Evolutionary conservation across 129 eudicot genomes (phyloP).

Genomic region (Cynara cardunculus): DNA sequence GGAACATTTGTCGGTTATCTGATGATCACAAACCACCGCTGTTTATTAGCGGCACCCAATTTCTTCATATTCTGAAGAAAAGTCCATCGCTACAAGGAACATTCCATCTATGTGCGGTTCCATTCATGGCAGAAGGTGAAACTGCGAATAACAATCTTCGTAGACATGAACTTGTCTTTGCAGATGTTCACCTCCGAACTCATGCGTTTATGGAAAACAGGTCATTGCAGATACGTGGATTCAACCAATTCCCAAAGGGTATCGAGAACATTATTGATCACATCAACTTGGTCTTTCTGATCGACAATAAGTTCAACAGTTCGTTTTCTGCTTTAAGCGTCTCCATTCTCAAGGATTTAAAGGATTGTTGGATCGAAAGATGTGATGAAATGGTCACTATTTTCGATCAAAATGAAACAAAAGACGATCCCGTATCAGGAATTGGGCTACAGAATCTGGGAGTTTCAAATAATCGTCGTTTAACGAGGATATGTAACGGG

Average conservation of each 20-base stretch:
- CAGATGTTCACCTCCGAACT: constrained; percentile 3
- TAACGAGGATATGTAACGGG: constrained; percentile 17
- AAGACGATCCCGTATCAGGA: background rate
- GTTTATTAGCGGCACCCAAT: background rate
- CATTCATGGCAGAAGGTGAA: background rate
- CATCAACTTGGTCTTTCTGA: constrained; percentile 14
- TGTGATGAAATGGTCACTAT: constrained; percentile 23
- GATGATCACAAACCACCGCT: background rate
- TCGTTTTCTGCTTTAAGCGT: constrained; percentile 8
- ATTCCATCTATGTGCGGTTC: constrained; percentile 17
- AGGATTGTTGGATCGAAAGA: constrained; percentile 34
- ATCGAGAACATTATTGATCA: background rate
- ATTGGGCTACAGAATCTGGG: constrained; percentile 6
- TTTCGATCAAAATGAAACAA: background rate
- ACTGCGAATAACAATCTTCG: background rate
- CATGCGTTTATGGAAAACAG: background rate
- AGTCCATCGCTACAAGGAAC: background rate
- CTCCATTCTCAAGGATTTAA: constrained; percentile 5
- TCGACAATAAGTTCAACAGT: constrained; percentile 17
- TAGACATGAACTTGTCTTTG: background rate
- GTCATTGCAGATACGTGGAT: constrained; percentile 25
- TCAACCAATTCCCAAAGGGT: constrained; percentile 13
- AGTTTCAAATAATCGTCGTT: constrained; percentile 13
- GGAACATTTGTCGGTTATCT: constrained; percentile 23
- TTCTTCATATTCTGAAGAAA: background rate